These are phyloP conservation scores for Boletus rubroflammeus DNA, from an alignment of 768 basidiomycete species.

Conservation along the genomic window DNA sequence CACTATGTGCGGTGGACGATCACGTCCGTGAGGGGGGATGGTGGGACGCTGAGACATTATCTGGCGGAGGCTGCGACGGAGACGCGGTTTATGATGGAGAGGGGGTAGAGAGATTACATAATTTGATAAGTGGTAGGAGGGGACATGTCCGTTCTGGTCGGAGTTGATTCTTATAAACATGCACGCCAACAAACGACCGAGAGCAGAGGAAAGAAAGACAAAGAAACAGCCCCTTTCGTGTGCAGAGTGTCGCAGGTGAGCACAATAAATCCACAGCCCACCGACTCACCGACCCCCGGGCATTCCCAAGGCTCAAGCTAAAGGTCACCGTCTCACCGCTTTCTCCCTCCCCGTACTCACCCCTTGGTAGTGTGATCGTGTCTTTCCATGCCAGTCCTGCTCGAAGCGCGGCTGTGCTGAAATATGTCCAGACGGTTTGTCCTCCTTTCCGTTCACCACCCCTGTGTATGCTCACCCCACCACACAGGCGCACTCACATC, in stretches of 20 bases:
- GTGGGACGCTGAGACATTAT: slow-evolving; percentile 60
- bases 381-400: slow-evolving; percentile 65
- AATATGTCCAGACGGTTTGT: slow-evolving; percentile 56
- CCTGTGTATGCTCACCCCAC: not conserved
- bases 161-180: slow-evolving; percentile 18
- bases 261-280: no score
- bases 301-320: slow-evolving; percentile 55
- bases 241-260: slow-evolving; percentile 52
- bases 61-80: slow-evolving; percentile 80
- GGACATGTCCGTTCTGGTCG: slow-evolving; percentile 24
- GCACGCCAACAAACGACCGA: slow-evolving; percentile 41
- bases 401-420: slow-evolving; percentile 63
- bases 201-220: slow-evolving; percentile 33
- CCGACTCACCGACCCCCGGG: no score
- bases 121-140: slow-evolving; percentile 21
- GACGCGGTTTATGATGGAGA: slow-evolving; percentile 70
- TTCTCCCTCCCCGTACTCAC: slow-evolving; percentile 4
- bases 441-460: not conserved
- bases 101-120: slow-evolving; percentile 34
- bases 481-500: slow-evolving; percentile 54
- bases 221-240: slow-evolving; percentile 52
- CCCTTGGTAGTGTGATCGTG: slow-evolving; percentile 54
- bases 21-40: slow-evolving; percentile 60
- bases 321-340: slow-evolving; percentile 39
- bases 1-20: slow-evolving; percentile 88